A percentile compares a stretch with the other conserved stretches of the same genome.
phyloP scores from a whole-genome alignment of 2,329 filamentous ascomycete genomes.

The Colletotrichum agaves region DNA sequence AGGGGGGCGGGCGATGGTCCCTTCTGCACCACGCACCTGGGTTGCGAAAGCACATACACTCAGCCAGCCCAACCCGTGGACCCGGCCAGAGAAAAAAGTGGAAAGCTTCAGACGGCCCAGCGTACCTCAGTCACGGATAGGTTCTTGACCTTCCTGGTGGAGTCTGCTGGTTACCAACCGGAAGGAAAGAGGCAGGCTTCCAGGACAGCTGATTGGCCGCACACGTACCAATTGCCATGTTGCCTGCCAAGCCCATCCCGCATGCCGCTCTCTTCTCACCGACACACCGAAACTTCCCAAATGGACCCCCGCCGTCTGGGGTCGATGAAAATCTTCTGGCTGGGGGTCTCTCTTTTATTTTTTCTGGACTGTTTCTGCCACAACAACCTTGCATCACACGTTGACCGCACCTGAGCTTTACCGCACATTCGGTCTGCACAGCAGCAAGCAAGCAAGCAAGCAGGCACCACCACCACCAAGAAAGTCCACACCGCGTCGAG shows the following conservation, averaged over 20 bases:
- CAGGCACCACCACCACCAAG: too few relatives aligned
- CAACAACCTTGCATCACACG: conserved; percentile 11
- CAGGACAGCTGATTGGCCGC: conserved; percentile 22
- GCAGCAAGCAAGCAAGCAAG: too few relatives aligned
- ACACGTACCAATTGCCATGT: conserved; percentile 23
- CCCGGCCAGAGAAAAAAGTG: too few relatives aligned
- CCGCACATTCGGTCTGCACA: conserved; percentile 14
- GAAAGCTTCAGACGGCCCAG: neutral
- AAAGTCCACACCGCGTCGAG: neutral
- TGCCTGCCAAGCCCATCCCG: conserved; percentile 30
- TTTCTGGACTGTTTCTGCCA: neutral
- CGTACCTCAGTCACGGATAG: neutral
- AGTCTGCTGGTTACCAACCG: conserved; percentile 34
- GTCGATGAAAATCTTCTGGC: conserved; percentile 31
- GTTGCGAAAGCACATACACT: neutral
- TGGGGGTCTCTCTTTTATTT: neutral
- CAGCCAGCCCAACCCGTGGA: neutral
- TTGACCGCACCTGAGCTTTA: conserved; percentile 14
- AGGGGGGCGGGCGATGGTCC: neutral
- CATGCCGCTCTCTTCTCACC: conserved; percentile 37
- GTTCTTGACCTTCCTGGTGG: neutral
- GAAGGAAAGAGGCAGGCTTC: conserved; percentile 30
- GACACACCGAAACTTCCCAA: conserved; percentile 36
- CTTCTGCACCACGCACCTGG: conserved; percentile 3
- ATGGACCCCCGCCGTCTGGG: conserved; percentile 6